These are phyloP conservation scores for Buxus sempervirens DNA, from an alignment of 164 flowering plant species.

Conservation along the genomic window DNA sequence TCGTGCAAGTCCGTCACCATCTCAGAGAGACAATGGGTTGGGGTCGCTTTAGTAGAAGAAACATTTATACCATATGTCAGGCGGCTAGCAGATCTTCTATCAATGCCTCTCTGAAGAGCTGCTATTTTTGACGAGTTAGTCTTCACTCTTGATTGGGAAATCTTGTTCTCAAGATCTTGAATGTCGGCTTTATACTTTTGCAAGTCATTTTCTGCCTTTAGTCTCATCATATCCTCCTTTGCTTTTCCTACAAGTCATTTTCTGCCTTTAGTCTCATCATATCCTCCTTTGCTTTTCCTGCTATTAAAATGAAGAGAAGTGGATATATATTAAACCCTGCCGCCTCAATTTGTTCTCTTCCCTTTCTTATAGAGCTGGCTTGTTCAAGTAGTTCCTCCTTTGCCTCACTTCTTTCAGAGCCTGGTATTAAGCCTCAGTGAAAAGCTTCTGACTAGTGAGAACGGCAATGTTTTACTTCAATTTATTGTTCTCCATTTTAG, in stretches of 20 bases:
- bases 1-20: conserved; percentile 26
- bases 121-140: conserved; percentile 84
- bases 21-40: conserved; percentile 20
- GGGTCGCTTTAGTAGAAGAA: conserved; percentile 31
- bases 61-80: conserved; percentile 12
- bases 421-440: too few relatives aligned
- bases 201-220: conserved; percentile 62
- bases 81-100: too few relatives aligned
- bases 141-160: conserved; percentile 70
- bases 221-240: conserved; percentile 56
- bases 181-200: conserved; percentile 61
- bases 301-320: too few relatives aligned
- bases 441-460: too few relatives aligned
- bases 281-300: conserved; percentile 63
- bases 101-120: conserved; percentile 70
- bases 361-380: too few relatives aligned
- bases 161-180: conserved; percentile 69
- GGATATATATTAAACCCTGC: too few relatives aligned
- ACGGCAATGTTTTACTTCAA: too few relatives aligned
- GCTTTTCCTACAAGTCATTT: conserved; percentile 63
- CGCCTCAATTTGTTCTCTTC: too few relatives aligned
- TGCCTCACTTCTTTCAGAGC: too few relatives aligned
- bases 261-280: conserved; percentile 57
- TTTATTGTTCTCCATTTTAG: too few relatives aligned
- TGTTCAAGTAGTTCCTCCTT: too few relatives aligned